A percentile compares a stretch with the other conserved stretches of the same genome.
Conservation (phyloP, 2,329 filamentous ascomycete species). For the Ceratocystis smalleyi region DNA sequence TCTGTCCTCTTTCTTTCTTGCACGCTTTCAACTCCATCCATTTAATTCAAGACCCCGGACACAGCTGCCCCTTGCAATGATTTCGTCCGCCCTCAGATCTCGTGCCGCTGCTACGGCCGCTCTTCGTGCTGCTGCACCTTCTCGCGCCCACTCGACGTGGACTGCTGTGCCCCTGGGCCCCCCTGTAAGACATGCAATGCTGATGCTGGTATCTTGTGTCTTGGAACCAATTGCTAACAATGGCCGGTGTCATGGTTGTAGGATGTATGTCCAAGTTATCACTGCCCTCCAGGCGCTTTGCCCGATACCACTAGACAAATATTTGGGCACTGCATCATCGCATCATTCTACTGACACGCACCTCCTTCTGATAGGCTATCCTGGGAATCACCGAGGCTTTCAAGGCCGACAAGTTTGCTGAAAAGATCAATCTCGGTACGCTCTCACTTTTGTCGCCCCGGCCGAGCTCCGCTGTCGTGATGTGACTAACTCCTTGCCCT, state of each 20-base stretch:
- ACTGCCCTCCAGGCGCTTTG: background rate
- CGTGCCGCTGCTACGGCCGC: constrained; percentile 26
- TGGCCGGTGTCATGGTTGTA: background rate
- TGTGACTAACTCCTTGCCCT: constrained; percentile 12
- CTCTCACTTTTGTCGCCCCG: constrained; percentile 14
- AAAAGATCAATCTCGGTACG: constrained; percentile 95
- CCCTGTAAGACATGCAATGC: constrained; percentile 47
- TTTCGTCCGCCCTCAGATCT: constrained; percentile 32
- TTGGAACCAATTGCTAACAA: constrained; percentile 9
- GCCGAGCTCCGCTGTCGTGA: constrained; percentile 1
- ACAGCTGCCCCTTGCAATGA: constrained; percentile 24
- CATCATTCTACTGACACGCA: background rate
- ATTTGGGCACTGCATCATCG: background rate
- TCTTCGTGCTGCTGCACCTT: constrained; percentile 28
- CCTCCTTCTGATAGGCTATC: constrained; percentile 45
- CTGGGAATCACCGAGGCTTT: constrained; percentile 95
- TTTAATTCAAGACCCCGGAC: background rate
- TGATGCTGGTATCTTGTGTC: background rate
- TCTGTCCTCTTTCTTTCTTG: background rate
- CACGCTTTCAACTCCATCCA: background rate
- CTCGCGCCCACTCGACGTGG: constrained; percentile 64
- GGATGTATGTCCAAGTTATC: constrained; percentile 12
- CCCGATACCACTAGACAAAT: background rate
- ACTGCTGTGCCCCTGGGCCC: constrained; percentile 82
- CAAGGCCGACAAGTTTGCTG: constrained; percentile 83